Evolutionary conservation across 345 rosid genomes (phyloP).

Genomic region (Citrus australasica): DNA sequence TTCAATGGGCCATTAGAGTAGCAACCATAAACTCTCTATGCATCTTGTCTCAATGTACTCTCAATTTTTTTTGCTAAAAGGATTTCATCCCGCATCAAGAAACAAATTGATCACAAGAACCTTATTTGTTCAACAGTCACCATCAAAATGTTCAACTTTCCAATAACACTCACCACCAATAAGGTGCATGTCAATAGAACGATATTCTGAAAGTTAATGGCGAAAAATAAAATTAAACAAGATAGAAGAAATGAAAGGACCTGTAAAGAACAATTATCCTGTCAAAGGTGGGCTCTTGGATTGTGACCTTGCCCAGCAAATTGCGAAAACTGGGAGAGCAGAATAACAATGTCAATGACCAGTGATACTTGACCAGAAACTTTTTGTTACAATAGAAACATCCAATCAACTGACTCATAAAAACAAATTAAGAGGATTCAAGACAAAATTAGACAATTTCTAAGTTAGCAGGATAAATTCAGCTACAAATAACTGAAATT

Average conservation of each 20-base stretch:
- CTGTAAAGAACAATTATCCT: constrained; percentile 95
- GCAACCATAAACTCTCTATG: neutral
- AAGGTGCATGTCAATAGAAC: neutral
- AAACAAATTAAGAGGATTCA: neutral
- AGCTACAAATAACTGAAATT: neutral
- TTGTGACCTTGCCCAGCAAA: constrained; percentile 66
- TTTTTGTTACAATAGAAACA: neutral
- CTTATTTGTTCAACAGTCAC: constrained; percentile 4
- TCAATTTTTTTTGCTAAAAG: neutral
- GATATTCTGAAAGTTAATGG: neutral
- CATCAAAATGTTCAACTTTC: neutral
- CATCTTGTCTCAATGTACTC: neutral
- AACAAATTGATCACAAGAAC: neutral
- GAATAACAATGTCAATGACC: constrained; percentile 12
- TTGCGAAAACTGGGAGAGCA: constrained; percentile 47
- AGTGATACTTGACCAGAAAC: constrained; percentile 3
- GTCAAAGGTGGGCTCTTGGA: constrained; percentile 93
- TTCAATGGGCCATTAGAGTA: neutral
- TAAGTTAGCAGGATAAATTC: neutral
- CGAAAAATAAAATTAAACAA: constrained; percentile 11
- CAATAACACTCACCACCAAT: neutral
- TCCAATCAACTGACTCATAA: neutral
- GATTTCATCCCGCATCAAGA: neutral
- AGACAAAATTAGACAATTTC: neutral
- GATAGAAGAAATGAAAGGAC: constrained; percentile 29